These are phyloP conservation scores for Colletotrichum sp. DNA, from an alignment of 2,329 filamentous ascomycete genomes.

Conservation along the genomic window DNA sequence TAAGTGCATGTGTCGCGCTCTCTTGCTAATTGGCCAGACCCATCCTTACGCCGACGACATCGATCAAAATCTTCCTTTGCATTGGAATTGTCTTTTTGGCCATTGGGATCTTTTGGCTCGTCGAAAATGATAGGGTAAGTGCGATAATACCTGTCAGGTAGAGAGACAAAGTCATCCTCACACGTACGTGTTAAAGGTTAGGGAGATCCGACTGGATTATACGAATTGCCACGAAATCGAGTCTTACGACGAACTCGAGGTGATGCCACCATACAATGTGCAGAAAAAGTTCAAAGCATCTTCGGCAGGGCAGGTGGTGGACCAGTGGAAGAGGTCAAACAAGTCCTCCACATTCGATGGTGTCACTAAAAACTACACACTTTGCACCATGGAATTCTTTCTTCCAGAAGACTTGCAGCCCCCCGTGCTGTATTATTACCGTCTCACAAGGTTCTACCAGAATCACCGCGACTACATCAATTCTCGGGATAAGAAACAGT, in stretches of 20 bases:
- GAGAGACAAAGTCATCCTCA: too few relatives aligned
- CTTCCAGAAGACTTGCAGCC: background rate
- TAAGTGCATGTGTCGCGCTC: background rate
- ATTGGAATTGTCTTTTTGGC: background rate
- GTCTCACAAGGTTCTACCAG: background rate
- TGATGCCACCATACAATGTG: background rate
- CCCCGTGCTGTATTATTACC: background rate
- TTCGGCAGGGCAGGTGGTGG: background rate
- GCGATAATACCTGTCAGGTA: too few relatives aligned
- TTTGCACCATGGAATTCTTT: background rate
- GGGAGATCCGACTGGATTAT: background rate
- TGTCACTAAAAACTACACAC: background rate
- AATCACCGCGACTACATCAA: background rate
- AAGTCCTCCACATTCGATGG: background rate
- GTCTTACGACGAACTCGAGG: background rate
- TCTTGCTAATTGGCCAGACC: background rate
- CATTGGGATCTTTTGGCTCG: background rate
- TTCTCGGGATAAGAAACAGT: background rate
- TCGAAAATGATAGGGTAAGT: background rate
- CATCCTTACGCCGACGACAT: background rate
- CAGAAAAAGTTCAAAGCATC: background rate
- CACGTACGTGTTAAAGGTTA: background rate
- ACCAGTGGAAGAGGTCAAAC: background rate
- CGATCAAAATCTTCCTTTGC: background rate
- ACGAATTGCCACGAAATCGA: conserved; percentile 2